These are phyloP conservation scores for Starmera caribaea DNA, from an alignment of 805 yeast species.

Conservation along the genomic window DNA sequence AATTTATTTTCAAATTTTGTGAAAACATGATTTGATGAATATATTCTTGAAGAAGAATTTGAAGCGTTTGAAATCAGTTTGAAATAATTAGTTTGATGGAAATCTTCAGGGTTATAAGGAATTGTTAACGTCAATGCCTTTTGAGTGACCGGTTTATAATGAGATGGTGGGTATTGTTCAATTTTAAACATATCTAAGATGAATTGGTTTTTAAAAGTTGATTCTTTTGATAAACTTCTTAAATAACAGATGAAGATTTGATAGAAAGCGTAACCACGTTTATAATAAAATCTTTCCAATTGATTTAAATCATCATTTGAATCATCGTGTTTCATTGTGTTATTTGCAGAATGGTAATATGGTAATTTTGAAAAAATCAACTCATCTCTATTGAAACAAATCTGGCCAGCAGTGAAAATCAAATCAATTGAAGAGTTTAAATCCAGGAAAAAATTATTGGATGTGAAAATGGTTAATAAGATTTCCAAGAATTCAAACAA, in stretches of 20 bases:
- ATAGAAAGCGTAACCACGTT: slow-evolving; percentile 25
- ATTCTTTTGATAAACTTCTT: slow-evolving; percentile 21
- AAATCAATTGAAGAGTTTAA: slow-evolving; percentile 21
- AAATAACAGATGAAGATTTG: slow-evolving; percentile 24
- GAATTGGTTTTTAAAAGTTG: slow-evolving; percentile 20
- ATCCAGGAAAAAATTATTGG: slow-evolving; percentile 22
- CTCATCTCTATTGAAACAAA: slow-evolving; percentile 22
- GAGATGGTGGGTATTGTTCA: slow-evolving; percentile 23
- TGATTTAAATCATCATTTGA: slow-evolving; percentile 18
- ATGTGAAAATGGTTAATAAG: slow-evolving; percentile 19
- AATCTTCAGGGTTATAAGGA: slow-evolving; percentile 15
- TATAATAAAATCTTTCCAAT: slow-evolving; percentile 22
- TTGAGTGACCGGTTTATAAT: slow-evolving; percentile 23
- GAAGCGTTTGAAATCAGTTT: slow-evolving; percentile 26
- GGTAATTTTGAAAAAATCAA: slow-evolving; percentile 1
- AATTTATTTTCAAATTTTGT: slow-evolving; percentile 31
- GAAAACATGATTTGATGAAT: slow-evolving; percentile 22
- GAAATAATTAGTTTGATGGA: slow-evolving; percentile 19
- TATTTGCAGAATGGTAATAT: neutral
- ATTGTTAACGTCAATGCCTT: slow-evolving; percentile 26
- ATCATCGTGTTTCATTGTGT: slow-evolving; percentile 3
- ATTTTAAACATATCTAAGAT: slow-evolving; percentile 23
- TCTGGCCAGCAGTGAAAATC: slow-evolving; percentile 26
- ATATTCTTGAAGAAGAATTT: slow-evolving; percentile 23
- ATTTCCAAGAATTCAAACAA: slow-evolving; percentile 28